Base-by-base conservation (phyloP, 352 stramenopile species). In the Pythium sp. region DNA sequence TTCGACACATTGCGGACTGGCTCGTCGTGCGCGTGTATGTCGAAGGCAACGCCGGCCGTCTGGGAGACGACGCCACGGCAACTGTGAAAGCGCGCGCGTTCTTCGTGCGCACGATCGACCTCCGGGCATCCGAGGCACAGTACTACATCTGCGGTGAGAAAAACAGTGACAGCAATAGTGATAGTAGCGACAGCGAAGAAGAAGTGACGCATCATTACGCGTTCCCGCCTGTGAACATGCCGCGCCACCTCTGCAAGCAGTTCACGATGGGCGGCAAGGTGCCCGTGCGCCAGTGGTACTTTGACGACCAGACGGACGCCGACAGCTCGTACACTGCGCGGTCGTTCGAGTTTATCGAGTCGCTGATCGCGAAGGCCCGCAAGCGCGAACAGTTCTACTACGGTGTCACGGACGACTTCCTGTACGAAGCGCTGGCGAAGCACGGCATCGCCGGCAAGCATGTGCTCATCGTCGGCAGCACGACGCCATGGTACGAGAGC, bases 221-320 rank as follows among this genome's bases (percentile, higher is more conserved):
- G 6, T 59, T 69, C 38, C 72, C 77, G 24, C 74, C 72, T 3
- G 61, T 71, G 2, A 75, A 72, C 56, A 72, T 81, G 58, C 77
- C 77, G 4, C 15, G 20, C 26, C 61, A 71, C 7, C 54, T 81
- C 36, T 81, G 77, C 53, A 62, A 58, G 18, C 69, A 68, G 14
- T 84, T 74, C 65, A 84, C 72, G 3, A 81, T 80, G 70, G 56
- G 70, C 28, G 72, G 74, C 38, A 64, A 60, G 0, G 65, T 84
- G 2, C 70, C 70, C 14, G 67, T 80, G n/a, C 72, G 74, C 54
- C 79, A 80, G 67, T 81, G 74, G 77, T 81, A 84, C 67, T 76
- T 81, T 51, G 77, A 81, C 58, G 77, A 80, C 62, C 69, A 81
- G 59, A 78, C 59, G 38, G 71, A 78, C 53, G 41, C 56, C 4